These are phyloP conservation scores for Curvularia lunata DNA, from an alignment of 2,329 filamentous ascomycete genomes.

Conservation along the genomic window DNA sequence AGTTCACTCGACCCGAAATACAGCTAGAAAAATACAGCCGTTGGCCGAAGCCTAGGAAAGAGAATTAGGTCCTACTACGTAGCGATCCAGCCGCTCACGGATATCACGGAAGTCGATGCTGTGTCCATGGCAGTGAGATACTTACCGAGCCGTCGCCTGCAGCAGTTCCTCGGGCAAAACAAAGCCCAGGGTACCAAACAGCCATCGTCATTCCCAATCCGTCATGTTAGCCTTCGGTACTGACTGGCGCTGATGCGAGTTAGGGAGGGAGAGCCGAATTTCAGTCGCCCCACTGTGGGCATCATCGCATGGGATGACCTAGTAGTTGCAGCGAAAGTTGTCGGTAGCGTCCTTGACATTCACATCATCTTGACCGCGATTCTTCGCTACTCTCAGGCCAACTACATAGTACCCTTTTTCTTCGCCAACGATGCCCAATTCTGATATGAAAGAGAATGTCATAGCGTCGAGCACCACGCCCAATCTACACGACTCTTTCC, in stretches of 20 bases:
- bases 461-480: neutral
- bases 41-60: neutral
- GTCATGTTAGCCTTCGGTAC: slow-evolving; percentile 10
- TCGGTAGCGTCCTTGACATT: slow-evolving; percentile 8
- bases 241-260: slow-evolving; percentile 11
- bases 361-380: slow-evolving; percentile 15
- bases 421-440: neutral
- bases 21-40: slow-evolving; percentile 4
- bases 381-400: neutral
- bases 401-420: neutral
- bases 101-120: slow-evolving; percentile 4
- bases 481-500: neutral
- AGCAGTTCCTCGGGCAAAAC: slow-evolving; percentile 2
- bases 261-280: slow-evolving; percentile 3
- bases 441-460: slow-evolving; percentile 1
- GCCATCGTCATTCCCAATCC: slow-evolving; percentile 2
- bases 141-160: slow-evolving; percentile 4
- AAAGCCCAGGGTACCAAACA: neutral
- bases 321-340: slow-evolving; percentile 14
- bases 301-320: slow-evolving; percentile 23
- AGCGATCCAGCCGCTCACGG: slow-evolving; percentile 4
- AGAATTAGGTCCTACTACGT: neutral
- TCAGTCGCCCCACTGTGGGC: slow-evolving; percentile 17
- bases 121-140: neutral
- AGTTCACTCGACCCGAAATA: slow-evolving; percentile 9